These are phyloP conservation scores for Escallonia rubra DNA, from an alignment of 129 eudicot genomes.

Conservation along the genomic window DNA sequence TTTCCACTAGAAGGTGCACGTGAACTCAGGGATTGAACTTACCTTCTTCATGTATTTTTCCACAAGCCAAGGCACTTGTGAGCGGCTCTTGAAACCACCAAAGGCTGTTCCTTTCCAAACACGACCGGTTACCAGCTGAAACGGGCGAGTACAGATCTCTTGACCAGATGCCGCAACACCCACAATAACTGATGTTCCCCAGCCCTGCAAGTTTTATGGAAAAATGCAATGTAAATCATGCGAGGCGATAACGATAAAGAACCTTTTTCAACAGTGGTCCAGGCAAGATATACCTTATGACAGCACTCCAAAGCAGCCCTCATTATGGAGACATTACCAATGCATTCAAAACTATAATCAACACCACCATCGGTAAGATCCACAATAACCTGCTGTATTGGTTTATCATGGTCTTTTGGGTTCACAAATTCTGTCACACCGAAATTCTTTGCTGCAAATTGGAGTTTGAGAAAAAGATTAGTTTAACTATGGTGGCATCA, in stretches of 20 bases:
- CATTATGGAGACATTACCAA: slow-evolving; percentile 92
- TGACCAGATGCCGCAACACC: slow-evolving; percentile 99
- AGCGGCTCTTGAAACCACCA: slow-evolving; percentile 95
- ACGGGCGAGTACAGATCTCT: slow-evolving; percentile 93
- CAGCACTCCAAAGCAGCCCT: slow-evolving; percentile 99
- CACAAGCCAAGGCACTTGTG: slow-evolving; percentile 95
- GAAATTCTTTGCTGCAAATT: slow-evolving; percentile 79
- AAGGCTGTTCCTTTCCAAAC: slow-evolving; percentile 98
- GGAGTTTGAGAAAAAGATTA: neutral
- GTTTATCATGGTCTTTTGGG: slow-evolving; percentile 92
- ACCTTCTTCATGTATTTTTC: slow-evolving; percentile 93
- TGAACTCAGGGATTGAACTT: neutral
- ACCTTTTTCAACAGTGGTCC: neutral
- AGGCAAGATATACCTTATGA: slow-evolving; percentile 60
- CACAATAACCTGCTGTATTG: slow-evolving; percentile 92
- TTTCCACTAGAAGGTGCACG: neutral
- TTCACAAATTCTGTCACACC: slow-evolving; percentile 96
- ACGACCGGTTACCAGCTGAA: slow-evolving; percentile 96
- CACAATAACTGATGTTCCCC: slow-evolving; percentile 99
- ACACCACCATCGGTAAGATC: slow-evolving; percentile 98
- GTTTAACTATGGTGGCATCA: neutral
- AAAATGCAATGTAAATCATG: neutral
- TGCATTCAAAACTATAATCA: slow-evolving; percentile 98
- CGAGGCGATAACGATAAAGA: neutral
- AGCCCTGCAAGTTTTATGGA: slow-evolving; percentile 48